Evolutionary conservation across 306 rosid genomes (phyloP).

Genomic region (Inga leiocalycina): DNA sequence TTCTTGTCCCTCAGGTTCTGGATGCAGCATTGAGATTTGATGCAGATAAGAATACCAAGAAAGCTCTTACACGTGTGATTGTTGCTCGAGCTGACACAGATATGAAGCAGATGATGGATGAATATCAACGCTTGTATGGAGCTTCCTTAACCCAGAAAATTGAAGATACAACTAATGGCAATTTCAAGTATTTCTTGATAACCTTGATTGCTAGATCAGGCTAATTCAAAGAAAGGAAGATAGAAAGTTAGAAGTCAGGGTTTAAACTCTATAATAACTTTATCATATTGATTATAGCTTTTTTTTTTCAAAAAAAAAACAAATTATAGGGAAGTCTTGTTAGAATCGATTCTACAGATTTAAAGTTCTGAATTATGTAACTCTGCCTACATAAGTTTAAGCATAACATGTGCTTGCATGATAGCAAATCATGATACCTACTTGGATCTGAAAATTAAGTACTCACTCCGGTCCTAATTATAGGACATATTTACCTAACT

Average conservation of each 20-base stretch:
- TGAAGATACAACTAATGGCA: conserved; percentile 68
- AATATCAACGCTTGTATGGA: conserved; percentile 56
- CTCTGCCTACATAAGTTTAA: neutral
- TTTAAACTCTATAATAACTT: neutral
- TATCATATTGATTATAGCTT: no score
- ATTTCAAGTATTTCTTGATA: conserved; percentile 81
- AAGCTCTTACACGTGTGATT: conserved; percentile 75
- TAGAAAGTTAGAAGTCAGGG: neutral
- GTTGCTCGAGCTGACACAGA: conserved; percentile 78
- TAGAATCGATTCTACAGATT: neutral
- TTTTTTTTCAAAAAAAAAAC: no score
- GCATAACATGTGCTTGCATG: neutral
- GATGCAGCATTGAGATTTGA: conserved; percentile 57
- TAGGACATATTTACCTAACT: no score
- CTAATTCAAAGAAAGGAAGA: conserved; percentile 20
- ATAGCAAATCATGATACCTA: neutral
- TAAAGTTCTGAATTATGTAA: neutral
- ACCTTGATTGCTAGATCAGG: conserved; percentile 61
- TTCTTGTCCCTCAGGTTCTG: conserved; percentile 47
- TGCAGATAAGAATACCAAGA: conserved; percentile 59
- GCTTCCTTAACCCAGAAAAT: conserved; percentile 59
- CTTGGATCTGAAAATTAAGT: neutral
- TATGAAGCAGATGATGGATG: conserved; percentile 66
- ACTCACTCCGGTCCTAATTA: no score
- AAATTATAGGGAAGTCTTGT: neutral